Evolutionary conservation across 1,284 basidiomycete genomes (phyloP), one percentile per base, ranked within the genome.

Genomic region (Papiliotrema fonsecae): DNA sequence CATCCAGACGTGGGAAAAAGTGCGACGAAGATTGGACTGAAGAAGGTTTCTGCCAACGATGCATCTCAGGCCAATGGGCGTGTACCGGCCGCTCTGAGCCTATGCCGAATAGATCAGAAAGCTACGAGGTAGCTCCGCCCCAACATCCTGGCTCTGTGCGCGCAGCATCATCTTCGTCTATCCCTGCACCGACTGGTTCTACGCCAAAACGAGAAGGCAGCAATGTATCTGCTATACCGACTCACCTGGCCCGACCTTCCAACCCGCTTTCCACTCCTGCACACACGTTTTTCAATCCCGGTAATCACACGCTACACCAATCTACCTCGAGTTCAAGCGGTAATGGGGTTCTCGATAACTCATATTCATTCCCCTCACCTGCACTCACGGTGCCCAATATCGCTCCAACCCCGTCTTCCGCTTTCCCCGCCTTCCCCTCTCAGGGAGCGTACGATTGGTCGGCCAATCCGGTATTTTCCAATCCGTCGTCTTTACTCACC

Each of bases 21-120:
- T 56, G 54, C 48, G 54, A 56, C 31, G 54, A 56, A 27, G 37
- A 49, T 7, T 56, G 54, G 54, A 45, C 27, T 6, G 35, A 36
- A 11, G 48, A 52, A 9, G 54, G 54, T 1, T 45, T 34, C 44
- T 56, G 54, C 40, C 51, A 52, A 24, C 51, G 54, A 1, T 56
- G 54, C 26, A 31, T 52, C 1, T 42, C 47, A 9, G 54, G 54
- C 0, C 45, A 48, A 30, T 56, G 51, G 51, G 48, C 52, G 24
- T 56, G 54, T 32, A 45, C 42, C 0, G 54, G 54, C 5, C 47
- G 48, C 2, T 35, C 46, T 13, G 30, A 30, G 16, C 19, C 30
- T 18, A 7, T 9, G 14, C 9, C 19, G 10, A 43, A 43, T 26
- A n/a, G 26, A 21, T 28, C 31, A 18, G 18, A 6, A 4, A 43